Base-by-base conservation (phyloP, 805 yeast species). In the Candida khao-thaluensis region DNA sequence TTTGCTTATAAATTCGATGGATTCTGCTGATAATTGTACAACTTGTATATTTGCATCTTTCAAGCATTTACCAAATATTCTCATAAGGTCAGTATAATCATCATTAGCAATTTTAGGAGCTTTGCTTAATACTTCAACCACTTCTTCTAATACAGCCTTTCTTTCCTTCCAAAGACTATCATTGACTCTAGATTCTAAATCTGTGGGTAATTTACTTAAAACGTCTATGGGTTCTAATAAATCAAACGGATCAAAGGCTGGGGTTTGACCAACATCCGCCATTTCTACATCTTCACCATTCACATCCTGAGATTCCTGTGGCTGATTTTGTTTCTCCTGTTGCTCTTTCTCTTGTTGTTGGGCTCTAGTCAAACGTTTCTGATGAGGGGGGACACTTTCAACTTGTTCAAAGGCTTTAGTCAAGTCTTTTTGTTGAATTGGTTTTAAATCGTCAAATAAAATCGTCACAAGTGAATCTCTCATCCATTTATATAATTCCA, bases 31-130 rank as follows among this genome's bases (percentile, higher is more conserved):
- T 21, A 82, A 53, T 11, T 85, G 81, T 0, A 85, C 96, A 10
- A 86, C 95, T 62, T 83, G 89, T 38, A 89, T 74, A 56, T 93
- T 93, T 4, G 90, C 95, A 63, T 93, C 99, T 53, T 81, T 87
- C 54, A 89, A 70, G 44, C 89, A 76, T 49, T 79, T 82, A n/a
- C 82, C 76, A 48, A 88, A 69, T 1, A 72, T 58, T 40, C 81
- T 64, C n/a, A 81, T 62, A n/a, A 90, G 59, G 2, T 72, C 81
- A 5, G 72, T 47, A 59, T 82, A 88, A 56, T 90, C 95, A 38
- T 69, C 85, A 23, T 67, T 70, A 9, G 45, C 38, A 34, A 81
- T 53, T 47, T 73, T 81, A 31, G 81, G 67, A 1, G 78, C 77
- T 30, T 82, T 79, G 16, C 66, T 62, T 20, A 78, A 64, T 9